Evolutionary conservation across 306 rosid species (phyloP).

Genomic region (Aeschynomene evenia): DNA sequence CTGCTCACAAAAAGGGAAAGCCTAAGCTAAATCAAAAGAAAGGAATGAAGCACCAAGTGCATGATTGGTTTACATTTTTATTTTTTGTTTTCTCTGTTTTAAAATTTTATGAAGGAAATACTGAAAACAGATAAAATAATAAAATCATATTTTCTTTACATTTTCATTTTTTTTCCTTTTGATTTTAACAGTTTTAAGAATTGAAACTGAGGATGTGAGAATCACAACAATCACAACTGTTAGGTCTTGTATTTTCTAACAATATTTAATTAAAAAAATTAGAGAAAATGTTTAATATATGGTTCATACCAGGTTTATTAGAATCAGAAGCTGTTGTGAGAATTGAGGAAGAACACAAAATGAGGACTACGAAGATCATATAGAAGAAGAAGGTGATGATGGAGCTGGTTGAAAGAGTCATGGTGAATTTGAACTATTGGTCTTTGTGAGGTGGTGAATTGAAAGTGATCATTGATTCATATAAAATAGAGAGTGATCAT

Average conservation of each 20-base stretch:
- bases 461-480: background rate
- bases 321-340: slow-evolving; percentile 36
- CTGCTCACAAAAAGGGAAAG: slow-evolving; percentile 29
- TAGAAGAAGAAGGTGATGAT: slow-evolving; percentile 16
- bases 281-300: background rate
- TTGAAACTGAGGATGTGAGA: slow-evolving; percentile 3
- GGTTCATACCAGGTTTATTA: slow-evolving; percentile 52
- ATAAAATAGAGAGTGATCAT: no score
- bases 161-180: no score
- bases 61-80: background rate
- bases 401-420: slow-evolving; percentile 14
- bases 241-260: background rate
- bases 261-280: background rate
- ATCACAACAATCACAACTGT: background rate
- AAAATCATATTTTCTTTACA: no score
- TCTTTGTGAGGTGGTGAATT: background rate
- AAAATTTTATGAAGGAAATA: no score
- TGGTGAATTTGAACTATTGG: background rate
- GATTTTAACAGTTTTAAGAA: no score
- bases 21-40: background rate
- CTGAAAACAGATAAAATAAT: no score
- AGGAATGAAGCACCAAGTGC: slow-evolving; percentile 1
- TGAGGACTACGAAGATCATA: slow-evolving; percentile 24
- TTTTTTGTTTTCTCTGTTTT: no score
- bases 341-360: slow-evolving; percentile 27